Evolutionary conservation across 345 rosid species (phyloP).

Genomic region (Reutealis trisperma): DNA sequence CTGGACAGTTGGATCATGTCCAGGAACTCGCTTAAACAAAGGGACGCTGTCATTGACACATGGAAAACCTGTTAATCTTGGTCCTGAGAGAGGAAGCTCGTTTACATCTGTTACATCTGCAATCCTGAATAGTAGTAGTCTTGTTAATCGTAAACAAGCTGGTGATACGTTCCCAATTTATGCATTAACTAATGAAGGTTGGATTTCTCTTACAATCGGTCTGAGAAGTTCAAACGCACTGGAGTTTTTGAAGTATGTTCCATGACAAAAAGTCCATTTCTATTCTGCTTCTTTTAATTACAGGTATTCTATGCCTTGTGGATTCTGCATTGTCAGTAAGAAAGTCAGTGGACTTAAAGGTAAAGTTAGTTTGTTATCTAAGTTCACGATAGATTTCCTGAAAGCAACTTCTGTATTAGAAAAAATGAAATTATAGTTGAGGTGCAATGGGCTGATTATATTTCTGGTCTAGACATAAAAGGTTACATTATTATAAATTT

Average conservation of each 20-base stretch:
- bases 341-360: conserved; percentile 66
- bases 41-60: conserved; percentile 40
- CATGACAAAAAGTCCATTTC: conserved; percentile 4
- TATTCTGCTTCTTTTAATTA: conserved; percentile 23
- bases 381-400: background rate
- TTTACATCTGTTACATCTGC: conserved; percentile 63
- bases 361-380: conserved; percentile 22
- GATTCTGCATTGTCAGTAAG: conserved; percentile 44
- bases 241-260: conserved; percentile 16
- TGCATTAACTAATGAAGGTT: conserved; percentile 76
- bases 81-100: conserved; percentile 62
- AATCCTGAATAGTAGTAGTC: conserved; percentile 20
- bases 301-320: conserved; percentile 69
- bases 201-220: conserved; percentile 16
- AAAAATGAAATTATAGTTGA: background rate
- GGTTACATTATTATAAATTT: background rate
- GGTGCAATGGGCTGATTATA: conserved; percentile 15
- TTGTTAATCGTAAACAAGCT: conserved; percentile 33
- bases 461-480: conserved; percentile 3
- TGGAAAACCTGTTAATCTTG: conserved; percentile 61
- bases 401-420: background rate
- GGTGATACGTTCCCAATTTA: conserved; percentile 43
- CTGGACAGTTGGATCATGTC: conserved; percentile 65
- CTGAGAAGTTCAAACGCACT: conserved; percentile 19
- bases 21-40: conserved; percentile 50